Evolutionary conservation across 441 rosid genomes (phyloP), one percentile per base, ranked within the genome.

Genomic region (Euphorbia celastroides): DNA sequence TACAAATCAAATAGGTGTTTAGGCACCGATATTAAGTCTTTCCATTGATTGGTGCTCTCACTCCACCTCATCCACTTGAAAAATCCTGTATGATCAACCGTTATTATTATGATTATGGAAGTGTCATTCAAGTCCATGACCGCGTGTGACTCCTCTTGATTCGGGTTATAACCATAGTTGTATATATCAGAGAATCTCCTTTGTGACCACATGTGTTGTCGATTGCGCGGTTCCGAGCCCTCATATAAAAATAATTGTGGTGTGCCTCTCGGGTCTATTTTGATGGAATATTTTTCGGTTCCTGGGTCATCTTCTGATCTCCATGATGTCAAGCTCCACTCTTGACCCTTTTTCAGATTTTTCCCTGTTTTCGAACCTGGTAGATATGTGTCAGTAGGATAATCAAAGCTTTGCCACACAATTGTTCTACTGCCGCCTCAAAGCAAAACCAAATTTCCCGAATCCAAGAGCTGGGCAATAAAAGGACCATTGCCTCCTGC

Each of bases 371-470:
- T 70, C 66, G 62, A 55, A 0, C 71, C 74, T 13, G 58, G 57
- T 16, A 74, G 11, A 9, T 57, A 1, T 0, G 70, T 51, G 20
- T 69, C 61, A 0, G 60, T 31, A 0, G 57, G 70, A 55, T 69
- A 23, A 60, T 74, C 67, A 54, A 74, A 65, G 32, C 77, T 74
- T 34, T 74, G 71, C 74, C 78, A 70, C 5, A 60, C 23, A 44
- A 36, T 3, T 26, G 5, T 32, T 62, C 0, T n/a, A 9, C 28
- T 59, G 16, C 19, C 60, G 19, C 22, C 55, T 28, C 31, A 25
- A 1, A 50, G 27, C 60, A 34, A 17, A 36, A 16, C 61, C 74
- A 82, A 59, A 72, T 81, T 81, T 51, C 81, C 78, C 0, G 73
- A 66, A 69, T 81, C 76, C 51, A 77, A 28, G 5, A 81, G 74